phyloP scores from a whole-genome alignment of 139 green algal species.

The Tetraselmis striata region DNA sequence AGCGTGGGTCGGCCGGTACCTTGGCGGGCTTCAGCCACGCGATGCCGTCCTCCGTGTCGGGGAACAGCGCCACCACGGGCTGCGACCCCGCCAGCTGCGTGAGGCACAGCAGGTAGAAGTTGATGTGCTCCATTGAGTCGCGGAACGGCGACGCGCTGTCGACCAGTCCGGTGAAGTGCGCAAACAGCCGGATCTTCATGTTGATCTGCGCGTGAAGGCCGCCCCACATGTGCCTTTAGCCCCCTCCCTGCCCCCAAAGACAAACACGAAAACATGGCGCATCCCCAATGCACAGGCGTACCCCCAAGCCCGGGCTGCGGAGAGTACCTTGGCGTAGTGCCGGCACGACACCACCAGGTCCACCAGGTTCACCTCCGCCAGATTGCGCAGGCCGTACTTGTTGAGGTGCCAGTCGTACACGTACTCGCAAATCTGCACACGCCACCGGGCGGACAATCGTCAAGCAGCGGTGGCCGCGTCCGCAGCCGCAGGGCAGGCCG shows the following conservation, averaged over 20 bases:
- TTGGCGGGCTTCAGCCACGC: not conserved
- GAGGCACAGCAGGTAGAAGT: conserved; percentile 16
- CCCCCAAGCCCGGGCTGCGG: too few relatives aligned
- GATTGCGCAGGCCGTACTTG: conserved; percentile 44
- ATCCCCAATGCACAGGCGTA: too few relatives aligned
- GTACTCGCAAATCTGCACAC: conserved; percentile 37
- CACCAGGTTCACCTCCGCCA: conserved; percentile 50
- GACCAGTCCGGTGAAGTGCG: conserved; percentile 11
- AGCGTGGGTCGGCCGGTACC: too few relatives aligned
- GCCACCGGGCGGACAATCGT: too few relatives aligned
- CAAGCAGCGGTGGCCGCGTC: too few relatives aligned
- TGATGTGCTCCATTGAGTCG: not conserved
- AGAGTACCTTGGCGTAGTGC: conserved; percentile 14
- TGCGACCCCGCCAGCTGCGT: not conserved
- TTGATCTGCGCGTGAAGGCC: too few relatives aligned
- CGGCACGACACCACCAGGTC: conserved; percentile 44
- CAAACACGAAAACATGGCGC: too few relatives aligned
- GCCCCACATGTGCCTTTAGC: too few relatives aligned
- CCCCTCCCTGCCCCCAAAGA: too few relatives aligned
- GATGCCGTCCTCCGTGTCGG: conserved; percentile 1
- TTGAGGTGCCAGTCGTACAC: conserved; percentile 54
- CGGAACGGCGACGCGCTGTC: not conserved
- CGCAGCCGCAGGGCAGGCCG: too few relatives aligned
- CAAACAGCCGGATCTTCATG: conserved; percentile 18
- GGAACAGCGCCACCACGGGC: not conserved